Evolutionary conservation across 2,329 filamentous ascomycete species (phyloP), one percentile per base, ranked within the genome.

Genomic region (Cladosporium oxysporum): DNA sequence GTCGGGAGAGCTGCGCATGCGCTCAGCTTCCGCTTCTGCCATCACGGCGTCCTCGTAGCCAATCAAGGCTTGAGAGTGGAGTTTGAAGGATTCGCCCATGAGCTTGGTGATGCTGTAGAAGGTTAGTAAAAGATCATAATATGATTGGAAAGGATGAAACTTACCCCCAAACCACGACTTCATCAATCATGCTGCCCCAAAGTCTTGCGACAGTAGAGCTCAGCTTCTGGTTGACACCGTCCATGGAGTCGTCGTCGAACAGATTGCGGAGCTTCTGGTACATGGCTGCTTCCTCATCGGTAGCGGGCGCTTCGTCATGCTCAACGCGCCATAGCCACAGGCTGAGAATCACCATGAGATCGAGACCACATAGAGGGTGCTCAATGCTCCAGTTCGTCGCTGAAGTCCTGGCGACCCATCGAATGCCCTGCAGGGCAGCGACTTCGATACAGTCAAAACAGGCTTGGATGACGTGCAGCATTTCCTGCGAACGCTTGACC

Each of bases 311-410:
- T 71, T 96, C 93, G 83, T 99, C 95, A 83, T 98, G 93, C 90
- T 99, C 95, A 84, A 99, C 90, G 82, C 93, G 93, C 84, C 97
- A 98, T 74, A 99, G 90, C 95, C 95, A 99, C 72, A 98, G 85
- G 75, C 92, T 97, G 73, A 99, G 89, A 73, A 97, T 95, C 78
- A 98, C 95, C 88, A 99, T 97, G 71, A 98, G 85, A 79, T 99
- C 95, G 82, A 99, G 88, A 69, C 94, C 94, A 76, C 93, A 97
- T 66, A 99, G 88, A 62, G 95, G 93, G 78, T 99, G 94, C 82
- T 99, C 95, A 68, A 98, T 92, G 78, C 94, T 98, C 95, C 95
- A 99, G 81, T 98, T 98, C 57, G 95, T 97, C 26, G 95, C 93
- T 57, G 93, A 97, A 26, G 94, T 97, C 72, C 93, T 90, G n/a